Conservation (phyloP, 2,329 filamentous ascomycete genomes). For the Aspergillus unguis region DNA sequence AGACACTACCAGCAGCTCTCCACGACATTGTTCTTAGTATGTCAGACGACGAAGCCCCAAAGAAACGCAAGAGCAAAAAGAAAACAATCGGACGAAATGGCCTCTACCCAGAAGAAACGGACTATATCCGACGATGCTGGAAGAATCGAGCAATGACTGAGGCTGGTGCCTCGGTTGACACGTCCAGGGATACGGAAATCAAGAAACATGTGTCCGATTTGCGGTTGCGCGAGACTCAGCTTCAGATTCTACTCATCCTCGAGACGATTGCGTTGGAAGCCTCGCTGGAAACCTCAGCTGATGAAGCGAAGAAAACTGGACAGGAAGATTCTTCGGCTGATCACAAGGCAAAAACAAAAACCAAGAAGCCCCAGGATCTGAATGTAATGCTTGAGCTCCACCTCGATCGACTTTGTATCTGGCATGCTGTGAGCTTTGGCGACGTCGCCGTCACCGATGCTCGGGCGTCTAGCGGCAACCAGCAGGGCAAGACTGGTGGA, state of each 20-base stretch:
- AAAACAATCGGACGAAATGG: slow-evolving; percentile 46
- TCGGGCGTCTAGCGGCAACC: slow-evolving; percentile 27
- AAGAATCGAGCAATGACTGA: slow-evolving; percentile 34
- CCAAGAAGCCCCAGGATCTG: slow-evolving; percentile 43
- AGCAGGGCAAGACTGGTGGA: slow-evolving; percentile 33
- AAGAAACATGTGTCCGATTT: slow-evolving; percentile 44
- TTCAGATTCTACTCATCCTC: slow-evolving; percentile 50
- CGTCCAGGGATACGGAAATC: slow-evolving; percentile 35
- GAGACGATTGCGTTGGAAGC: slow-evolving; percentile 47
- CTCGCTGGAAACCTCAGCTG: slow-evolving; percentile 7
- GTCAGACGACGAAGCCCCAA: slow-evolving; percentile 37
- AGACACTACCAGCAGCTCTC: slow-evolving; percentile 41
- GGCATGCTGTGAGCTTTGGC: slow-evolving; percentile 47
- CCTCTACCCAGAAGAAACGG: slow-evolving; percentile 45
- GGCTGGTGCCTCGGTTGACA: slow-evolving; percentile 23
- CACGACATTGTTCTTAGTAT: slow-evolving; percentile 35
- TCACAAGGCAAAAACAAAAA: slow-evolving; percentile 23
- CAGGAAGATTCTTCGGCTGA: slow-evolving; percentile 14
- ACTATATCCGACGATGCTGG: slow-evolving; percentile 47
- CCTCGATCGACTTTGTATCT: slow-evolving; percentile 50
- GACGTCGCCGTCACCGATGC: slow-evolving; percentile 31
- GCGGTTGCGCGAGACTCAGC: slow-evolving; percentile 47
- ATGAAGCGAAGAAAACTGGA: slow-evolving; percentile 19
- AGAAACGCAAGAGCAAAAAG: slow-evolving; percentile 37
- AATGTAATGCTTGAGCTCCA: slow-evolving; percentile 46